A percentile compares a stretch with the other conserved stretches of the same genome.
Conservation (phyloP, 2,329 filamentous ascomycete species). For the Ceratocystiopsis minuta region DNA sequence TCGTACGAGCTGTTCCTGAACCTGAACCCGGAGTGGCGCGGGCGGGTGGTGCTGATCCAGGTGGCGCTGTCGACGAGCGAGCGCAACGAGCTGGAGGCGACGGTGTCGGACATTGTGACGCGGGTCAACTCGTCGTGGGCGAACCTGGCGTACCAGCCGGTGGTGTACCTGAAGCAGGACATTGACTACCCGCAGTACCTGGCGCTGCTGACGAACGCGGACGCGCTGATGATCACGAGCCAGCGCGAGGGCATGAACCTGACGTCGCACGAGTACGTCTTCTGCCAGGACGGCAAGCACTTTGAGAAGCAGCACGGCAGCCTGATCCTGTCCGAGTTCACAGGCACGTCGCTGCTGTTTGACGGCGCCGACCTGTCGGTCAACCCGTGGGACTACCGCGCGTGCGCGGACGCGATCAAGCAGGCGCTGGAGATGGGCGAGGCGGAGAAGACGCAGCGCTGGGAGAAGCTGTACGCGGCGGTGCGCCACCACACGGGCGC, state of each 20-base stretch:
- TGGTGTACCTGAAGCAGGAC: conserved; percentile 89
- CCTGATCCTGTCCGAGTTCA: conserved; percentile 87
- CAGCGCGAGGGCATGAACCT: conserved; percentile 96
- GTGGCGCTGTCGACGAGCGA: conserved; percentile 84
- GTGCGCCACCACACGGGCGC: conserved; percentile 70
- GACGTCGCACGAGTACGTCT: conserved; percentile 84
- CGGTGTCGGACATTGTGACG: conserved; percentile 84
- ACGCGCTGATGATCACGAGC: conserved; percentile 85
- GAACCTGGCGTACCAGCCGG: conserved; percentile 76
- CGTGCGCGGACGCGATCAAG: conserved; percentile 74
- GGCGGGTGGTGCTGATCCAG: conserved; percentile 79
- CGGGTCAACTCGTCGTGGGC: conserved; percentile 85
- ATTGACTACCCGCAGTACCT: conserved; percentile 86
- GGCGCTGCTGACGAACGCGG: conserved; percentile 75
- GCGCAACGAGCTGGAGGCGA: conserved; percentile 70
- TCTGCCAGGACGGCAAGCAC: conserved; percentile 71
- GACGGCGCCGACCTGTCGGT: conserved; percentile 63
- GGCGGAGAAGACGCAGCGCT: conserved; percentile 56
- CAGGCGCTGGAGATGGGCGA: conserved; percentile 63
- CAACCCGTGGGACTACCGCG: conserved; percentile 89
- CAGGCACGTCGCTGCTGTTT: conserved; percentile 77
- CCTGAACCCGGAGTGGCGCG: conserved; percentile 77
- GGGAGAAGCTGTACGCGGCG: conserved; percentile 52
- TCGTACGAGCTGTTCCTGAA: conserved; percentile 89
- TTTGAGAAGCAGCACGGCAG: conserved; percentile 67